Evolutionary conservation across 495 filamentous ascomycete species (phyloP).

Genomic region (Chaetomium cochliodes): DNA sequence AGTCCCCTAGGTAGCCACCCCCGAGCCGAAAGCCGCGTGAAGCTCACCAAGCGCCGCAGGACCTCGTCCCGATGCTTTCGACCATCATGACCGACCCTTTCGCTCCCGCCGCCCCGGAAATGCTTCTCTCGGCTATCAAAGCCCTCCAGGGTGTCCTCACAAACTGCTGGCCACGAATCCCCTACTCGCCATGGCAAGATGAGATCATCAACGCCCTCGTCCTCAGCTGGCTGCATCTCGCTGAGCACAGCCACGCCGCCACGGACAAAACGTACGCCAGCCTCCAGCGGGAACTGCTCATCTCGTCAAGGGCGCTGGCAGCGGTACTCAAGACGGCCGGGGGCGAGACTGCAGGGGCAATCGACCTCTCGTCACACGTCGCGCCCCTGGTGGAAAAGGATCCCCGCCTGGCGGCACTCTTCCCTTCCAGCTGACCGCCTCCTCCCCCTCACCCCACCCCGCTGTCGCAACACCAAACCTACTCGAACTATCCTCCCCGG

Average conservation of each 20-base stretch:
- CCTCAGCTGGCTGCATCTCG: constrained; percentile 64
- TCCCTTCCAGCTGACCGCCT: constrained; percentile 27
- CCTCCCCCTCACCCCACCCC: neutral
- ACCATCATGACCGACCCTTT: constrained; percentile 69
- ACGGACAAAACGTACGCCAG: constrained; percentile 20
- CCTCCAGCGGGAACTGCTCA: constrained; percentile 51
- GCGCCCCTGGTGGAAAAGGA: constrained; percentile 45
- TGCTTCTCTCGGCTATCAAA: constrained; percentile 54
- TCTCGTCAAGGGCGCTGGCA: constrained; percentile 32
- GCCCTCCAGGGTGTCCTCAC: constrained; percentile 60
- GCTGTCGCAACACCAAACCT: neutral
- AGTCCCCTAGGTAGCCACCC: constrained; percentile 1
- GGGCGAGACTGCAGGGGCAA: constrained; percentile 5
- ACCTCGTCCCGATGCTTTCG: constrained; percentile 66
- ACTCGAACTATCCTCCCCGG: neutral
- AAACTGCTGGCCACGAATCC: constrained; percentile 72
- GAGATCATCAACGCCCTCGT: constrained; percentile 65
- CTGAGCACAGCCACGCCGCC: constrained; percentile 42
- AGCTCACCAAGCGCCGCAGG: constrained; percentile 37
- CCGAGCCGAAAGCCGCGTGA: neutral
- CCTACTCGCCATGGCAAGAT: constrained; percentile 54
- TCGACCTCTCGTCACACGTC: constrained; percentile 33
- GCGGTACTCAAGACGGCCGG: constrained; percentile 35
- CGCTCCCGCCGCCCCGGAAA: constrained; percentile 53
- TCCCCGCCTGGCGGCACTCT: constrained; percentile 41